A percentile compares a stretch with the other conserved stretches of the same genome.
phyloP scores from a whole-genome alignment of 1,284 basidiomycete genomes.

The Puccinia coronata region DNA sequence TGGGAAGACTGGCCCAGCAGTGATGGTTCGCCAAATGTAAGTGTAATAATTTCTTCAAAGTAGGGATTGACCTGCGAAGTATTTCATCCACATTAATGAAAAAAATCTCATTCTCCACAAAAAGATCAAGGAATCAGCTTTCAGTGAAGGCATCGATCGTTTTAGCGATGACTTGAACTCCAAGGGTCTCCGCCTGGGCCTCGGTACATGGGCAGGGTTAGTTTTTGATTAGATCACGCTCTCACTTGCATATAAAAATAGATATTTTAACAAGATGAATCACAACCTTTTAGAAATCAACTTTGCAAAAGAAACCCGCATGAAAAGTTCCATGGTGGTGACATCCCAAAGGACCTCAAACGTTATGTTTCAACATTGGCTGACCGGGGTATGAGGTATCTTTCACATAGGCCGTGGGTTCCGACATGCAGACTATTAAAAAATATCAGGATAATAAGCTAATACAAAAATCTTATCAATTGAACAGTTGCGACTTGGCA shows the following conservation, averaged over 20 bases:
- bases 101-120: background rate
- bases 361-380: background rate
- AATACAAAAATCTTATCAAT: background rate
- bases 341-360: background rate
- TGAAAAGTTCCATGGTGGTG: background rate
- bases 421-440: too few relatives aligned
- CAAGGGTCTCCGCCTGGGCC: slow-evolving; percentile 17
- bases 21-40: slow-evolving; percentile 26
- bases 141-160: background rate
- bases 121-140: background rate
- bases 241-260: background rate
- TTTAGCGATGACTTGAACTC: slow-evolving; percentile 13
- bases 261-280: background rate
- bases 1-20: slow-evolving; percentile 10
- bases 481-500: slow-evolving; percentile 31
- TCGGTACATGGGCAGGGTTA: slow-evolving; percentile 20
- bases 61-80: background rate
- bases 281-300: background rate
- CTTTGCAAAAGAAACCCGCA: background rate
- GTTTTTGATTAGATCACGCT: background rate
- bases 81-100: background rate
- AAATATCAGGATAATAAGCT: background rate
- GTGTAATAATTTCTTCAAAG: background rate
- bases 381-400: slow-evolving; percentile 23
- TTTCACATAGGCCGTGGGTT: slow-evolving; percentile 26